Conservation (phyloP, 2,329 filamentous ascomycete species). For the Lasiodiplodia gonubiensis region DNA sequence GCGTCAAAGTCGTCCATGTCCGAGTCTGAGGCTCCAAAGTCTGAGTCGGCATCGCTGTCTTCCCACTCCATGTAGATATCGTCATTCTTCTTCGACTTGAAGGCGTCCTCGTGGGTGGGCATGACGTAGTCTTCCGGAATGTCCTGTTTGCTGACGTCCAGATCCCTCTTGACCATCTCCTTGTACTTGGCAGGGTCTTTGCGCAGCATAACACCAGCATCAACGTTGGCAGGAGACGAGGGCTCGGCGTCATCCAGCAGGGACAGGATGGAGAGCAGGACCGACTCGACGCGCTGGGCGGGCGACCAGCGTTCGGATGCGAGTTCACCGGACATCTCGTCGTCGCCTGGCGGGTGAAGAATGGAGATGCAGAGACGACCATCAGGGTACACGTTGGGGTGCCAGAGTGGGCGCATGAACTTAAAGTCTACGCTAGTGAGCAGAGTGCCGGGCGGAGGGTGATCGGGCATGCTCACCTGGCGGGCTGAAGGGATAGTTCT, state of each 20-base stretch:
- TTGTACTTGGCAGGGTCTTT: slow-evolving; percentile 75
- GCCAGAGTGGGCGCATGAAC: slow-evolving; percentile 79
- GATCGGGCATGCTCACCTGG: slow-evolving; percentile 58
- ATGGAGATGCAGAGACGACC: slow-evolving; percentile 96
- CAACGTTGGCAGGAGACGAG: slow-evolving; percentile 91
- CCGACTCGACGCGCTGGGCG: slow-evolving; percentile 90
- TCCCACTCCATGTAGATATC: slow-evolving; percentile 64
- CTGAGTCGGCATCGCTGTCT: slow-evolving; percentile 59
- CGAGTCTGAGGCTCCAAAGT: slow-evolving; percentile 73
- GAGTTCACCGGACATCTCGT: slow-evolving; percentile 87
- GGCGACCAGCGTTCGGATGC: slow-evolving; percentile 95
- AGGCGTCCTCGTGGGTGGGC: slow-evolving; percentile 73
- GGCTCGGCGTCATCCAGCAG: slow-evolving; percentile 94
- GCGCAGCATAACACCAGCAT: slow-evolving; percentile 85
- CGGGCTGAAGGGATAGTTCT: slow-evolving; percentile 87
- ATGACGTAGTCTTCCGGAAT: slow-evolving; percentile 81
- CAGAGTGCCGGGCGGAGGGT: background rate
- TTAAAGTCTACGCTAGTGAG: slow-evolving; percentile 68
- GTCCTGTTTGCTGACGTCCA: slow-evolving; percentile 75
- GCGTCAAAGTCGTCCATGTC: slow-evolving; percentile 47
- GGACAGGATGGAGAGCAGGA: slow-evolving; percentile 88
- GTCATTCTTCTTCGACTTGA: slow-evolving; percentile 65
- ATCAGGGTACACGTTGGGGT: slow-evolving; percentile 93
- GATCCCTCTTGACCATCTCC: slow-evolving; percentile 69
- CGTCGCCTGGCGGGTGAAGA: slow-evolving; percentile 88